Conservation (phyloP, 495 filamentous ascomycete genomes). For the Pyrenula aspistea region DNA sequence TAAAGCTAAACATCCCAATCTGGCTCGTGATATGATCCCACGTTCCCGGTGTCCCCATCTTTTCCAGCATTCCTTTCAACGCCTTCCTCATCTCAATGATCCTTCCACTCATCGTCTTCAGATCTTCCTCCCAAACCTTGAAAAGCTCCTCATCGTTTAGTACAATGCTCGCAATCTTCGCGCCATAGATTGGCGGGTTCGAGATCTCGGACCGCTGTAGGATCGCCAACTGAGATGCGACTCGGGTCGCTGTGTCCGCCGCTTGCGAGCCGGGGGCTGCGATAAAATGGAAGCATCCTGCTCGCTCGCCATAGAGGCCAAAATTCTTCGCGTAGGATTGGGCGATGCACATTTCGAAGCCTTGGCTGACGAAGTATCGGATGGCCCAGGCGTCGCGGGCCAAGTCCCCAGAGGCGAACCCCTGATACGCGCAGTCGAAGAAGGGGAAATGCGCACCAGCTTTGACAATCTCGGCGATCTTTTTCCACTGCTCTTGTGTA, state of each 20-base stretch:
- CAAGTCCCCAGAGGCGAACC: slow-evolving; percentile 90
- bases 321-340: slow-evolving; percentile 99
- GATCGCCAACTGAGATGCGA: slow-evolving; percentile 84
- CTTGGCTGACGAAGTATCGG: slow-evolving; percentile 83
- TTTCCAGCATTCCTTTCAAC: slow-evolving; percentile 65
- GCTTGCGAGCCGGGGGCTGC: slow-evolving; percentile 60
- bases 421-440: slow-evolving; percentile 97
- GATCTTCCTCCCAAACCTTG: slow-evolving; percentile 86
- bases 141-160: slow-evolving; percentile 79
- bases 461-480: slow-evolving; percentile 66
- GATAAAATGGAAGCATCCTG: slow-evolving; percentile 93
- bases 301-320: slow-evolving; percentile 91
- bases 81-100: slow-evolving; percentile 81
- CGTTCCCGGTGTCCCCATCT: slow-evolving; percentile 65
- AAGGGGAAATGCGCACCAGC: slow-evolving; percentile 85
- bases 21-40: slow-evolving; percentile 98
- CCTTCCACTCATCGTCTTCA: slow-evolving; percentile 85
- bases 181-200: slow-evolving; percentile 27
- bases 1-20: slow-evolving; percentile 99
- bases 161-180: slow-evolving; percentile 64
- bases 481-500: slow-evolving; percentile 85
- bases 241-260: slow-evolving; percentile 43
- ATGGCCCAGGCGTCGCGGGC: slow-evolving; percentile 78
- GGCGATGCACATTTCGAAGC: slow-evolving; percentile 90
- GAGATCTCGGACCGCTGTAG: slow-evolving; percentile 90